Conservation (phyloP, 2,329 filamentous ascomycete species). For the Beauveria sp. region DNA sequence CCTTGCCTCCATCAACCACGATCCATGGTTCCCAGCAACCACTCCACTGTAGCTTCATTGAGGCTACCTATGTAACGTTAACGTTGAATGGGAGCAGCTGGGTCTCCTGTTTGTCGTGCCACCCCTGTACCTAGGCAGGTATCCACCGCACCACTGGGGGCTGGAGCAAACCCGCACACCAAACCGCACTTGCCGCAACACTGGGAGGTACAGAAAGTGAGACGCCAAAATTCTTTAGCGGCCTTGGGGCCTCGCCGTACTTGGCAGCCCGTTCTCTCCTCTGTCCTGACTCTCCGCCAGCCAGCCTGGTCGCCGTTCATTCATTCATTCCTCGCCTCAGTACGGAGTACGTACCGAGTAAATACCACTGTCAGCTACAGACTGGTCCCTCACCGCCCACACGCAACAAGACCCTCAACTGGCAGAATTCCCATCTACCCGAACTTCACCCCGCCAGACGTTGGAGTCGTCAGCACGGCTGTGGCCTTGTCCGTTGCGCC, state of each 20-base stretch:
- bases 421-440: constrained; percentile 7
- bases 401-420: not conserved
- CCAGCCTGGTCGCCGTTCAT: too few species aligned
- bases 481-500: not conserved
- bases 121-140: too few species aligned
- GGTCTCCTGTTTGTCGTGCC: too few species aligned
- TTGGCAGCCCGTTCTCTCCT: not conserved
- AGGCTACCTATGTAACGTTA: not conserved
- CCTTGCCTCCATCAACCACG: not conserved
- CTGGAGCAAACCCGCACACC: not conserved
- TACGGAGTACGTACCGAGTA: too few species aligned
- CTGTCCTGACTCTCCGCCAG: not conserved
- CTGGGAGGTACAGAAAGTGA: not conserved
- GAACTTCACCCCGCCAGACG: not conserved
- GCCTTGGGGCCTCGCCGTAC: constrained; percentile 1
- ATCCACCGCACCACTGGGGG: not conserved
- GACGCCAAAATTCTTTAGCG: not conserved
- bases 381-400: constrained; percentile 1
- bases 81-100: too few species aligned
- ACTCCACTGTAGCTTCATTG: not conserved
- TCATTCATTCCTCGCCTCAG: not conserved
- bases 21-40: not conserved
- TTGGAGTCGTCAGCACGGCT: not conserved
- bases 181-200: not conserved
- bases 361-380: not conserved